Base-by-base conservation (phyloP, 768 basidiomycete species). In the Pisolithus orientalis region DNA sequence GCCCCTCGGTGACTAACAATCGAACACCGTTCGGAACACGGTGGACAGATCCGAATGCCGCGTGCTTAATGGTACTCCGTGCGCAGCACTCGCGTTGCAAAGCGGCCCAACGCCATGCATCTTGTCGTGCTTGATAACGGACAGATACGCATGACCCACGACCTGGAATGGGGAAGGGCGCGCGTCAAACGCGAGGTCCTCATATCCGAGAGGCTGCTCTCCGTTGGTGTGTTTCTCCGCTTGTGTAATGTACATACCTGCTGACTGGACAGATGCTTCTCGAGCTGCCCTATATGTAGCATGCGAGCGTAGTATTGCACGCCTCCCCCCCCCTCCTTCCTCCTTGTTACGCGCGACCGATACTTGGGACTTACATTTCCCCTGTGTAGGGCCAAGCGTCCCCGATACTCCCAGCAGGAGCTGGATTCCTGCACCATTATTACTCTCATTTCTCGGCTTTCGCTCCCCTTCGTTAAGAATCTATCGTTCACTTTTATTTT, bases 141-240 rank as follows among this genome's bases (percentile, higher is more conserved):
- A 11, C 16, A 28, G 45, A 34, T 45, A 14, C 44, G 40, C 21
- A 21, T 21, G 21, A 44, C 40, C 28, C 39, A 14, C 5, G 34
- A 49, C 40, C 28, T 31, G 24, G 39, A 31, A 39, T 27, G 45
- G 49, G 49, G 49, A 52, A 31, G 46, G 43, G 37, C 53, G 55
- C 46, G 53, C 52, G 48, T 10, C 46, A 46, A 50, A 64, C 64
- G 62, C 62, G 59, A 61, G 65, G 55, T 44, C 47, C 47, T 51
- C 53, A 64, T 66, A 17, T 66, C 65, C 64, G 64, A 40, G 14
- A 8, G 51, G 39, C 42, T 44, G 40, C 4, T 44, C 4, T 6
- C 27, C 21, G 21, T 21, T 32, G 44, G 21, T 31, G 16, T 10
- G 14, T 32, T 34, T 10, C 17, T 44, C 37, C 39, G 10, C 31